Evolutionary conservation across 805 yeast genomes (phyloP).

Genomic region (Metschnikowia gelsemii): DNA sequence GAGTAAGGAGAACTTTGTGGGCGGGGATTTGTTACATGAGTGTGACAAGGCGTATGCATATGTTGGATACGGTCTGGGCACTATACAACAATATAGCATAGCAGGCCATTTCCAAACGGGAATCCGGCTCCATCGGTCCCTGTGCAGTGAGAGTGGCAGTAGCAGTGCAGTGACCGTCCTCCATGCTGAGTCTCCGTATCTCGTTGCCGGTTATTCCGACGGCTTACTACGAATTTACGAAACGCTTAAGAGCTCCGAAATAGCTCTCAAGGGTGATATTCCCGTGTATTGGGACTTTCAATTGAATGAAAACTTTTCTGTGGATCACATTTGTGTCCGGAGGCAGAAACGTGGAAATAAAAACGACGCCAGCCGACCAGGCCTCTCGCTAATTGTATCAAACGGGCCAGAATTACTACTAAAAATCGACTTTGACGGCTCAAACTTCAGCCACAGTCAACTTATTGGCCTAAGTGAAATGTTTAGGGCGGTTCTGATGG

Average conservation of each 20-base stretch:
- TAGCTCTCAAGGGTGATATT: background rate
- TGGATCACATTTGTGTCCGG: conserved; percentile 8
- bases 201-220: conserved; percentile 24
- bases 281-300: conserved; percentile 8
- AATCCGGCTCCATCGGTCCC: conserved; percentile 3
- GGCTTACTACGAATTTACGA: conserved; percentile 19
- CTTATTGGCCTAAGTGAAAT: conserved; percentile 29
- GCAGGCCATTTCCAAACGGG: conserved; percentile 20
- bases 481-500: conserved; percentile 21
- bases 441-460: conserved; percentile 12
- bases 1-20: conserved; percentile 2
- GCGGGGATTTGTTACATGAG: conserved; percentile 42
- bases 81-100: conserved; percentile 25
- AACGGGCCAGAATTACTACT: conserved; percentile 31
- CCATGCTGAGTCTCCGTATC: conserved; percentile 2
- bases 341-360: too few species aligned
- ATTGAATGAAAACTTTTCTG: conserved; percentile 9
- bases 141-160: too few species aligned
- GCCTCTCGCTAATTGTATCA: conserved; percentile 12
- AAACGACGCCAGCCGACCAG: background rate
- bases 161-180: conserved; percentile 20
- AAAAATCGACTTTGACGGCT: conserved; percentile 11
- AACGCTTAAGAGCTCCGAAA: too few species aligned
- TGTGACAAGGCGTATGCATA: conserved; percentile 43
- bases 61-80: conserved; percentile 45